Evolutionary conservation across 1,284 basidiomycete genomes (phyloP).

Genomic region (Entoloma clypeatum): DNA sequence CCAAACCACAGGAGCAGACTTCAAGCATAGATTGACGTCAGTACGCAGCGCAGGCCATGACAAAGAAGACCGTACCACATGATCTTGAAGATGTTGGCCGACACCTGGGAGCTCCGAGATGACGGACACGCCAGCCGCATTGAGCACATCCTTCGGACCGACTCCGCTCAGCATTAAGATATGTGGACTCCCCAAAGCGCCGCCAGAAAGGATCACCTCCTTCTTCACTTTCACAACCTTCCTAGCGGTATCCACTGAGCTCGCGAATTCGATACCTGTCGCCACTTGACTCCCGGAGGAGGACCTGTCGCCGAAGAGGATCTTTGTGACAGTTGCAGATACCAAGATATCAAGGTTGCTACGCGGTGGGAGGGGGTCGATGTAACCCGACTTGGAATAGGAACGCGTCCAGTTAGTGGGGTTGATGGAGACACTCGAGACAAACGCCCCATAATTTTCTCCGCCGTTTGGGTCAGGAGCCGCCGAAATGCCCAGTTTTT

Average conservation of each 20-base stretch:
- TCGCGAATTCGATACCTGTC: slow-evolving; percentile 25
- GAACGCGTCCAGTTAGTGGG: slow-evolving; percentile 39
- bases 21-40: slow-evolving; percentile 21
- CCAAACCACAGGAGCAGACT: slow-evolving; percentile 43
- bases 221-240: slow-evolving; percentile 40
- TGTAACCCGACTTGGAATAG: slow-evolving; percentile 51
- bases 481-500: slow-evolving; percentile 25
- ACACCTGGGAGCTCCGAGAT: slow-evolving; percentile 59
- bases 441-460: slow-evolving; percentile 32
- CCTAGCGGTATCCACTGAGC: slow-evolving; percentile 11
- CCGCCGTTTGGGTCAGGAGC: slow-evolving; percentile 30
- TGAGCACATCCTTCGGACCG: slow-evolving; percentile 53
- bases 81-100: slow-evolving; percentile 71
- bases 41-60: background rate
- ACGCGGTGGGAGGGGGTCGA: slow-evolving; percentile 45
- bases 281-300: slow-evolving; percentile 37
- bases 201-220: slow-evolving; percentile 56
- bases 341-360: slow-evolving; percentile 34
- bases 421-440: slow-evolving; percentile 32
- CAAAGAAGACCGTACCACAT: slow-evolving; percentile 37
- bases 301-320: slow-evolving; percentile 27
- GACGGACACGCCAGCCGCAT: slow-evolving; percentile 44
- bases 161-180: slow-evolving; percentile 68
- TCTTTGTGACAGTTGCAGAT: slow-evolving; percentile 32
- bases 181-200: slow-evolving; percentile 59